Conservation (phyloP, 495 filamentous ascomycete genomes). For the Penicillium manginii region DNA sequence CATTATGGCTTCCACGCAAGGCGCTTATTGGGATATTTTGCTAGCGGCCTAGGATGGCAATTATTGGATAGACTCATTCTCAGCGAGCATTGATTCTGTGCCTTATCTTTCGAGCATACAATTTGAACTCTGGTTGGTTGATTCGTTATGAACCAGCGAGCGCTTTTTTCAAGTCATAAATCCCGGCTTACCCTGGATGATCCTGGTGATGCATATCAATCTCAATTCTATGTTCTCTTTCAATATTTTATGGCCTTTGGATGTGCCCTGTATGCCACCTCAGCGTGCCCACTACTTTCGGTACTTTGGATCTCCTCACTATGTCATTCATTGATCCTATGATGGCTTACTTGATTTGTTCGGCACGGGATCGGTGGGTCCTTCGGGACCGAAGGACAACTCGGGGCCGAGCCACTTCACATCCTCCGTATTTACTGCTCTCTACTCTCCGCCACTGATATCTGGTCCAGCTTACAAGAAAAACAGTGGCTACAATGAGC, state of each 20-base stretch:
- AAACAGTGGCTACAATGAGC: conserved; percentile 1
- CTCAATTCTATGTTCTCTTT: too few species aligned
- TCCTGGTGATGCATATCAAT: too few species aligned
- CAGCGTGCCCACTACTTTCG: too few species aligned
- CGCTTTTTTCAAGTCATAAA: too few species aligned
- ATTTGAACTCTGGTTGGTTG: too few species aligned
- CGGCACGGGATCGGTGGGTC: background rate
- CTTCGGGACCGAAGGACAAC: conserved; percentile 6
- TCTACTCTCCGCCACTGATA: background rate
- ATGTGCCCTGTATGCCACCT: too few species aligned
- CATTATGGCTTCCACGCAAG: background rate
- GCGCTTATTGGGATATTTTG: background rate
- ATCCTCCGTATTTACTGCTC: background rate
- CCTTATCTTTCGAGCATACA: too few species aligned
- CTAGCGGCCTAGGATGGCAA: conserved; percentile 14
- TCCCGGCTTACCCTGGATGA: too few species aligned
- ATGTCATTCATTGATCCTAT: background rate
- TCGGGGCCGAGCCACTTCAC: too few species aligned
- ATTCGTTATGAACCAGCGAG: too few species aligned
- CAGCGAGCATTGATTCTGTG: too few species aligned
- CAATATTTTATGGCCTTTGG: too few species aligned
- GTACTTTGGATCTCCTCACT: background rate
- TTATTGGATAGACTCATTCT: conserved; percentile 31
- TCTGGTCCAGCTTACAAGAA: background rate
- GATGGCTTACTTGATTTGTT: background rate